Evolutionary conservation across 2,329 filamentous ascomycete genomes (phyloP), one percentile per base, ranked within the genome.

Genomic region (Microdochium trichocladiopsis): DNA sequence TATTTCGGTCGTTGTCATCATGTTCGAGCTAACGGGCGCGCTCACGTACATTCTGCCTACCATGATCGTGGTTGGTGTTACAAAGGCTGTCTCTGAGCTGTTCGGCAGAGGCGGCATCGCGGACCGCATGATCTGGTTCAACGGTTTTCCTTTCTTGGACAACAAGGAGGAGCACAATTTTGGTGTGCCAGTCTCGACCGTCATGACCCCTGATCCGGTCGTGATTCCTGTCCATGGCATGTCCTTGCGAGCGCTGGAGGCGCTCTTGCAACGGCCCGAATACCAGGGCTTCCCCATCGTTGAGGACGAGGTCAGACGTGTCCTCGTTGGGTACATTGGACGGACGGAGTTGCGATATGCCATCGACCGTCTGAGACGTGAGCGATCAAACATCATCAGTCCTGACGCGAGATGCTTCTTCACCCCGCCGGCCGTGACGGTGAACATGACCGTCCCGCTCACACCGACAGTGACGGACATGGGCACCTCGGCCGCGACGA

Each of bases 61-160:
- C 14, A 99, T 99, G 94, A 96, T 99, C 60, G 94, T 97, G 1
- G 94, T 97, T 2, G 94, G 94, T 49, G 88, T 96, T 28, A 97
- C 93, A 37, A 99, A 99, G 74, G 89, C 89, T 14, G 89, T 99
- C 48, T 86, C 88, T 56, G 90, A 95, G 59, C 78, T 91, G 12
- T 94, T 95, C 63, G 90, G 91, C n/a, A 95, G 93, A 65, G 94
- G 93, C 25, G 94, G 94, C 48, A 97, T 99, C 53, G 94, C 94
- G 22, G 94, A 99, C 68, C 87, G 91, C 56, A 96, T 96, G 90
- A 99, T 99, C 61, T 96, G 91, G 87, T 96, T 96, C 72, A 97
- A 90, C 61, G 94, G 94, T 1, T 96, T 96, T 63, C 94, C 94
- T 0, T 99, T 95, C 71, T 78, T 99, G 2, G 94, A 99, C 71